Conservation (phyloP, 2,329 filamentous ascomycete species). For the Fusarium chlamydosporum region DNA sequence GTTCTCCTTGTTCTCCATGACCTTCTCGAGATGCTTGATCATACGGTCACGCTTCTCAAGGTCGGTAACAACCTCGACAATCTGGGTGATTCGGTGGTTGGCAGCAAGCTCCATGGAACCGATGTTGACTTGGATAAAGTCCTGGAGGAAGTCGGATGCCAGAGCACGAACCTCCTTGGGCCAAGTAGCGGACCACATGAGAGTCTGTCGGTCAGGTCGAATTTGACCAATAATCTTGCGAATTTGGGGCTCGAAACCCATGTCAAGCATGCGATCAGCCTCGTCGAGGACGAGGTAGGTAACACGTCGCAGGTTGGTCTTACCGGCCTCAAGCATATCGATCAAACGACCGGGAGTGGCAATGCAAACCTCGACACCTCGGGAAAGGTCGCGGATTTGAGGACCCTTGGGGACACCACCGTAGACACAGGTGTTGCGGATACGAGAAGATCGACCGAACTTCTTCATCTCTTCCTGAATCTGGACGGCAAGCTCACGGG, state of each 20-base stretch:
- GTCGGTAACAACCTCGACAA: conserved; percentile 95
- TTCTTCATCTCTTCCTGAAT: conserved; percentile 99
- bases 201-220: conserved; percentile 96
- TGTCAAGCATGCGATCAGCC: conserved; percentile 99
- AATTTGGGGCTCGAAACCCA: conserved; percentile 99
- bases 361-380: conserved; percentile 98
- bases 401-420: conserved; percentile 98
- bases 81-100: conserved; percentile 97
- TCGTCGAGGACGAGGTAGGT: conserved; percentile 99
- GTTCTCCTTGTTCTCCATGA: conserved; percentile 96
- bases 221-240: conserved; percentile 99
- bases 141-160: conserved; percentile 88
- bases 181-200: conserved; percentile 99
- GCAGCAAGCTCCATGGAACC: conserved; percentile 95
- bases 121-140: conserved; percentile 99
- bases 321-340: conserved; percentile 97
- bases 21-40: conserved; percentile 97
- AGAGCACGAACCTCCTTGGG: conserved; percentile 97
- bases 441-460: conserved; percentile 97
- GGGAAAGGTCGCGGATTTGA: conserved; percentile 93
- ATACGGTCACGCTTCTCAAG: conserved; percentile 98
- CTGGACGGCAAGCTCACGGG: conserved; percentile 97
- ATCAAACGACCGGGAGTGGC: conserved; percentile 97
- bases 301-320: conserved; percentile 97
- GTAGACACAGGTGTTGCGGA: conserved; percentile 98